phyloP scores from a whole-genome alignment of 75 land plant species.

The Sequoiadendron giganteum region DNA sequence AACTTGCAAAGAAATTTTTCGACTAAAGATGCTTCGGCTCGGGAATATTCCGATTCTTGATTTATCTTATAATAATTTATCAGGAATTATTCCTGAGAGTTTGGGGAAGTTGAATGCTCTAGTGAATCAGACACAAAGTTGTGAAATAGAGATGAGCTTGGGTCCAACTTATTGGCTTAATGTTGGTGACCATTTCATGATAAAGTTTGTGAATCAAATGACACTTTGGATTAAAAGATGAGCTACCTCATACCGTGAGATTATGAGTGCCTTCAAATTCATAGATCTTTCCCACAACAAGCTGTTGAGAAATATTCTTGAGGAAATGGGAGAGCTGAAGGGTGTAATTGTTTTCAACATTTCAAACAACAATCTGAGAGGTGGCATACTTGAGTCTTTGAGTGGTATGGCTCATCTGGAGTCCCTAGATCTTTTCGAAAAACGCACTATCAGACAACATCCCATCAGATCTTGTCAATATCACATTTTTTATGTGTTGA shows the following conservation, averaged over 20 bases:
- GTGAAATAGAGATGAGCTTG: too few relatives aligned
- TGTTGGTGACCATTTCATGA: too few relatives aligned
- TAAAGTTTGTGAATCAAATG: too few relatives aligned
- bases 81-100: too few relatives aligned
- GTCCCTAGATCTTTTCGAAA: neutral
- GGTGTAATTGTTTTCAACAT: neutral
- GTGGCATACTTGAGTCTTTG: neutral
- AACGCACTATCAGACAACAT: neutral
- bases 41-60: too few relatives aligned
- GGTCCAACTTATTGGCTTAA: too few relatives aligned
- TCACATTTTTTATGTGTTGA: neutral
- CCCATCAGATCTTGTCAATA: neutral
- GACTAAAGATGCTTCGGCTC: too few relatives aligned
- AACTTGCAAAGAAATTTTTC: too few relatives aligned
- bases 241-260: neutral
- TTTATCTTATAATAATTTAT: too few relatives aligned
- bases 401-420: neutral
- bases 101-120: too few relatives aligned
- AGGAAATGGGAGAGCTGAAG: neutral
- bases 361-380: conserved; percentile 17
- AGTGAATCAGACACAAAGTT: too few relatives aligned
- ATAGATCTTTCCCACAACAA: conserved; percentile 3
- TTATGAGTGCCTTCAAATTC: neutral
- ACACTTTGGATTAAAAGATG: too few relatives aligned
- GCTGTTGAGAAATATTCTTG: neutral